Base-by-base conservation (phyloP, 495 filamentous ascomycete species). In the Letharia columbiana region DNA sequence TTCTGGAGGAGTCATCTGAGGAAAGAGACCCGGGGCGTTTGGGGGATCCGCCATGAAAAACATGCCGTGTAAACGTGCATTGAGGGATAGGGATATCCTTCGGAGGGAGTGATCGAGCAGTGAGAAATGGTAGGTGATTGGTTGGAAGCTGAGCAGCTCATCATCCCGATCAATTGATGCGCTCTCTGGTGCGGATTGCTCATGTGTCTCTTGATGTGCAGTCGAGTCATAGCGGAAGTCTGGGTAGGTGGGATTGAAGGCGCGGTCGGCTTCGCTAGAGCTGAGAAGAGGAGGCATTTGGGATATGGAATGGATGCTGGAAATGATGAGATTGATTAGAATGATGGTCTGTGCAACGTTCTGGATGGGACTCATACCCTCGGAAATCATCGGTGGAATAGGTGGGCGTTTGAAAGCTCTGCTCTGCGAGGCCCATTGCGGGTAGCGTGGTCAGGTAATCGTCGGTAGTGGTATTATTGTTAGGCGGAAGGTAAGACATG, bases 11-110 rank as follows among this genome's bases (percentile, higher is more conserved):
- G 88, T 79, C 49, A 82, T 77, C 60, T 83, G 82, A 58, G 86
- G 84, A 68, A 90, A 86, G 63, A 82, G 83, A 41, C 83, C 79
- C 49, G 83, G 82, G 35, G 90, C 84, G 75, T 83, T 84, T 18
- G 90, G 88, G 67, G 92, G 78, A 77, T 96, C 92, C 60, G 92
- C 91, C 9, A 96, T 83, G 71, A 94, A 96, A 78, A 96, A 96
- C 91, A 95, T 96, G 78, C 92, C 92, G 72, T 94, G 90, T 41
- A 96, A 77, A 75, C 95, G 92, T 54, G 91, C 91, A 12, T 87
- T 84, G 73, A 96, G 85, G 42, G 83, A 82, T 5, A 91, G 73
- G 9, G 79, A 80, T 10, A 81, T 67, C 71, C 84, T 75, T 62
- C 84, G 81, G 74, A 84, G 80, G 67, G 84, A 81, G 78, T 84